These are phyloP conservation scores for Pseudogymnoascus sp. DNA, from an alignment of 2,329 filamentous ascomycete species.

Conservation along the genomic window DNA sequence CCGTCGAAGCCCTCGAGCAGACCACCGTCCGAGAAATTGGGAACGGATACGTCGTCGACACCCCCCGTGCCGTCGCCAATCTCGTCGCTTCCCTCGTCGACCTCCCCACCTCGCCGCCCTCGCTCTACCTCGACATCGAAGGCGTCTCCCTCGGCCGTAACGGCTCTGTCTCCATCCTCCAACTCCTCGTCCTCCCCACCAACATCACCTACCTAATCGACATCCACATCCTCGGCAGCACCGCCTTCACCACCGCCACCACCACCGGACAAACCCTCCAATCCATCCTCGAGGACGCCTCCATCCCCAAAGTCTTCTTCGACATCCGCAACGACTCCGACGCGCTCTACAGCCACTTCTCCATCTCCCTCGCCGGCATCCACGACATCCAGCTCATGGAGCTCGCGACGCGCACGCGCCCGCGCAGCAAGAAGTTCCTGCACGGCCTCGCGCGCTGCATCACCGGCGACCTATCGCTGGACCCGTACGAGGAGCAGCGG, in stretches of 20 bases:
- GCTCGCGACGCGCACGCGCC: conserved; percentile 30
- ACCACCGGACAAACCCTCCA: conserved; percentile 29
- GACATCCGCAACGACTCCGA: conserved; percentile 52
- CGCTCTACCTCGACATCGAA: conserved; percentile 38
- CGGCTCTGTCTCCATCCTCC: conserved; percentile 36
- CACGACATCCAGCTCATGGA: conserved; percentile 51
- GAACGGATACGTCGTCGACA: background rate
- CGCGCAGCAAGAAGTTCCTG: conserved; percentile 22
- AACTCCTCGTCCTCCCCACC: conserved; percentile 27
- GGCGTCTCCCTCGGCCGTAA: conserved; percentile 33
- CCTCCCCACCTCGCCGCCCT: conserved; percentile 23
- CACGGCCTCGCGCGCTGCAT: conserved; percentile 35
- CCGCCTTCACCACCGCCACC: conserved; percentile 30
- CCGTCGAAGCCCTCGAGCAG: background rate
- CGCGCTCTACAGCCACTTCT: conserved; percentile 40
- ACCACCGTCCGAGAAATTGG: background rate
- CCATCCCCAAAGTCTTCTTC: conserved; percentile 45
- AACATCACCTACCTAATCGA: conserved; percentile 34
- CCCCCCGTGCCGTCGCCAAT: background rate
- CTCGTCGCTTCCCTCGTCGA: conserved; percentile 15
- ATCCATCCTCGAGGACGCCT: conserved; percentile 36
- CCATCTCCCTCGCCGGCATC: conserved; percentile 36
- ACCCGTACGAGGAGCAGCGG: conserved; percentile 14
- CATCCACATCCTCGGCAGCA: conserved; percentile 30
- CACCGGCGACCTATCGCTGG: conserved; percentile 13